Percentiles rank a stretch among this genome's conserved stretches.
These are phyloP conservation scores for Cynara cardunculus DNA, from an alignment of 129 eudicot species.

Conservation along the genomic window DNA sequence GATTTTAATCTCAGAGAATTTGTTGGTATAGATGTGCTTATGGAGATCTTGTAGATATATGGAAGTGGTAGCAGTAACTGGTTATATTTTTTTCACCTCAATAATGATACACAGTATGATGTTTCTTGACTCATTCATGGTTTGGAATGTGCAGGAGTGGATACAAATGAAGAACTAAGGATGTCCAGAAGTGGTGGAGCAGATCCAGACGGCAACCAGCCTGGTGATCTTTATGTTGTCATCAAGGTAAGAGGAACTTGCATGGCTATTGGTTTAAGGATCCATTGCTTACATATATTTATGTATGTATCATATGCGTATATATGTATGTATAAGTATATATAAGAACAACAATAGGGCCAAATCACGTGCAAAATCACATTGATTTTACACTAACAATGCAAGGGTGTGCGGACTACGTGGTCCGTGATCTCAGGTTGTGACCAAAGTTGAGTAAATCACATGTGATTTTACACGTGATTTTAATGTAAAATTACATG, in stretches of 20 bases:
- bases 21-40: background rate
- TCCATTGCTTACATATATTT: background rate
- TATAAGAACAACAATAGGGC: too few species aligned
- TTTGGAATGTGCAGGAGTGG: constrained; percentile 59
- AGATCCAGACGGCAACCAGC: constrained; percentile 91
- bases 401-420: too few species aligned
- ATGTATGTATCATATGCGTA: too few species aligned
- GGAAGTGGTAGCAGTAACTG: background rate
- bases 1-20: too few species aligned
- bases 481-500: too few species aligned
- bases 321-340: background rate
- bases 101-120: background rate
- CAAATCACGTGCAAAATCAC: too few species aligned
- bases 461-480: too few species aligned
- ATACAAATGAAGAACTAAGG: constrained; percentile 60
- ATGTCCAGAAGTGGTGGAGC: constrained; percentile 84
- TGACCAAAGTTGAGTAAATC: too few species aligned
- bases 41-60: background rate
- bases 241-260: constrained; percentile 50
- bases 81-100: background rate
- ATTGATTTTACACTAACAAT: too few species aligned
- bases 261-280: background rate
- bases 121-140: background rate
- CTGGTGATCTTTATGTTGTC: constrained; percentile 80
- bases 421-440: too few species aligned